Conservation (phyloP, 441 rosid species). For the Euphorbia neoarborescens region DNA sequence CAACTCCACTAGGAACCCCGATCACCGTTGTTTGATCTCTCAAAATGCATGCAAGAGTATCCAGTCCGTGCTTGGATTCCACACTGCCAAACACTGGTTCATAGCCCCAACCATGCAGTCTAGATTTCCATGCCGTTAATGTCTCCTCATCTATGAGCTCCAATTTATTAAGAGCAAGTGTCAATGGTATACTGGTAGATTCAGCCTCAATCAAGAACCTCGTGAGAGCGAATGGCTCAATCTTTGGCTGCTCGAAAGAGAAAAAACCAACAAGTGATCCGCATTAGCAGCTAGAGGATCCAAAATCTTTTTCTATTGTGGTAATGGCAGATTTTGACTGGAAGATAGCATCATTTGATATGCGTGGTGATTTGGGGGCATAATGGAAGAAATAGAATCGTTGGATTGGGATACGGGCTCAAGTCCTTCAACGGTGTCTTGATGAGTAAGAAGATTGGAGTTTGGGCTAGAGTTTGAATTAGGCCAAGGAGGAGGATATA, state of each 20-base stretch:
- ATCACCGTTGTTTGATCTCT: constrained; percentile 72
- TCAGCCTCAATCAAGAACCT: constrained; percentile 89
- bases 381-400: too few relatives aligned
- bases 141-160: constrained; percentile 66
- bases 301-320: too few relatives aligned
- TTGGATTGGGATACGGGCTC: too few relatives aligned
- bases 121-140: constrained; percentile 49
- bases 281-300: constrained; percentile 93
- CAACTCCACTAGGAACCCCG: constrained; percentile 96
- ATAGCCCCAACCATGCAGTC: constrained; percentile 69
- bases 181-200: constrained; percentile 62
- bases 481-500: too few relatives aligned
- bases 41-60: constrained; percentile 44
- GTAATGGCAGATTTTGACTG: constrained; percentile 42
- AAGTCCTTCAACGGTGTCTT: too few relatives aligned
- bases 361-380: constrained; percentile 90
- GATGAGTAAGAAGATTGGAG: too few relatives aligned
- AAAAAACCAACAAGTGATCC: constrained; percentile 69
- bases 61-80: constrained; percentile 57
- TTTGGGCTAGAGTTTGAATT: too few relatives aligned
- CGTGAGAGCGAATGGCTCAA: constrained; percentile 65
- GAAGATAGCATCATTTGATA: constrained; percentile 89
- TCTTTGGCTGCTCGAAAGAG: constrained; percentile 69
- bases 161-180: constrained; percentile 66
- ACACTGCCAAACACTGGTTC: constrained; percentile 74